These are phyloP conservation scores for Ogataea dorogensis DNA, from an alignment of 805 yeast species.

Conservation along the genomic window DNA sequence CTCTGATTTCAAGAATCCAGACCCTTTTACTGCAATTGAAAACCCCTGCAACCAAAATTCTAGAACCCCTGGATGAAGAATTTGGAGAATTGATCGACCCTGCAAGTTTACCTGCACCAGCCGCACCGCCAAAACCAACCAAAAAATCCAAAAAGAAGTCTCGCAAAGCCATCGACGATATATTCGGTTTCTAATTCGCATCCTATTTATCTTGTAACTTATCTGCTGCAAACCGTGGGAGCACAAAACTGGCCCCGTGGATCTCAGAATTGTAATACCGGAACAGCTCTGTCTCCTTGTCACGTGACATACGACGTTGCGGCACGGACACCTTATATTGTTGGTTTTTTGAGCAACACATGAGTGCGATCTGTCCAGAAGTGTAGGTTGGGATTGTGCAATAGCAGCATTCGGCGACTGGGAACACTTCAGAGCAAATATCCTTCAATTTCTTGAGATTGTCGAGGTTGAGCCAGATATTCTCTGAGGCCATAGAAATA, in stretches of 20 bases:
- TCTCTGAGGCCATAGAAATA: conserved; percentile 81
- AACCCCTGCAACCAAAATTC: conserved; percentile 12
- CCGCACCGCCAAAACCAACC: conserved; percentile 3
- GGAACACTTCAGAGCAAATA: conserved; percentile 55
- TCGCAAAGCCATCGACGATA: conserved; percentile 67
- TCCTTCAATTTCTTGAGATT: conserved; percentile 47
- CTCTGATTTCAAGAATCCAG: conserved; percentile 47
- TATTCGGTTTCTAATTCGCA: conserved; percentile 52
- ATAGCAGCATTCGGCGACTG: conserved; percentile 63
- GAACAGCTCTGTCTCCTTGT: conserved; percentile 48
- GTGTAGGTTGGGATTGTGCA: conserved; percentile 88
- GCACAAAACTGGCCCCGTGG: conserved; percentile 70
- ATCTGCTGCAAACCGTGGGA: conserved; percentile 73
- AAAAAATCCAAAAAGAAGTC: conserved; percentile 41
- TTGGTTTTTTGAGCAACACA: conserved; percentile 64
- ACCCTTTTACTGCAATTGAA: conserved; percentile 13
- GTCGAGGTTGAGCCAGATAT: conserved; percentile 67
- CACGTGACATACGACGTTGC: conserved; percentile 41
- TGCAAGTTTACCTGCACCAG: conserved; percentile 1
- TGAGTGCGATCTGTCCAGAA: conserved; percentile 80
- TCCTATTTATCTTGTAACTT: conserved; percentile 20
- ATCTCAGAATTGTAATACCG: conserved; percentile 65
- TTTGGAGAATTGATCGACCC: conserved; percentile 16
- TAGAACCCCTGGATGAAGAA: conserved; percentile 15
- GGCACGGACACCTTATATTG: conserved; percentile 49